Evolutionary conservation across 1,284 basidiomycete species (phyloP).

Genomic region (Ganoderma sinense): DNA sequence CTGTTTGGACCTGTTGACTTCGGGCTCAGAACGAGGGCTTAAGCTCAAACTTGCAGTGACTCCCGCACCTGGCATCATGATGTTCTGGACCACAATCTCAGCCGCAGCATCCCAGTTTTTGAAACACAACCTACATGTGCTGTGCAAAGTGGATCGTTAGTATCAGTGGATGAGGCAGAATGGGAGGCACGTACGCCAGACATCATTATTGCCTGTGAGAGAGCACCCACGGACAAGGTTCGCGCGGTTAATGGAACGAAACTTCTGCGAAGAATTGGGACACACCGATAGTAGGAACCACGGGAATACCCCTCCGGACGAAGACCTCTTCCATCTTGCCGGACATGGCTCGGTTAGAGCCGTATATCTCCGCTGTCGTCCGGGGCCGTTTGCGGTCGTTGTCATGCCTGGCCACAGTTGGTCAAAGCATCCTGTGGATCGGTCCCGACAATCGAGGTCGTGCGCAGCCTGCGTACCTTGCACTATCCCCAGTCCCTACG

Average conservation of each 20-base stretch:
- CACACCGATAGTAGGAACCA: conserved; percentile 85
- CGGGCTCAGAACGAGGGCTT: conserved; percentile 14
- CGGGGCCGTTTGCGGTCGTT: conserved; percentile 85
- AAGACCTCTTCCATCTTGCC: conserved; percentile 79
- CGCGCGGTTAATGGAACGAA: conserved; percentile 15
- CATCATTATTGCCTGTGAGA: conserved; percentile 81
- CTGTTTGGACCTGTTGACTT: conserved; percentile 72
- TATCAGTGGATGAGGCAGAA: conserved; percentile 7
- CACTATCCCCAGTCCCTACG: conserved; percentile 92
- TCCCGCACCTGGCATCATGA: conserved; percentile 63
- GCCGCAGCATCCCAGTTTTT: conserved; percentile 11
- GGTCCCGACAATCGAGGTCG: conserved; percentile 2
- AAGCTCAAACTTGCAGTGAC: not conserved
- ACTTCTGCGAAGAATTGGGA: conserved; percentile 18
- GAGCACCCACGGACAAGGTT: conserved; percentile 17
- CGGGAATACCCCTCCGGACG: conserved; percentile 72
- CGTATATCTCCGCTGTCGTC: conserved; percentile 83
- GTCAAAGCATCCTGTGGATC: conserved; percentile 4
- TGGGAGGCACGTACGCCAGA: conserved; percentile 73
- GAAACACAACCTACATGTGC: conserved; percentile 60
- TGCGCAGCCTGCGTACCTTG: conserved; percentile 57
- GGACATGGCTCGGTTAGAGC: conserved; percentile 76
- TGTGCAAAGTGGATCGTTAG: conserved; percentile 40
- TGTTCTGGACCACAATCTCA: conserved; percentile 55
- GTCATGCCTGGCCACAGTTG: conserved; percentile 71